Evolutionary conservation across 306 rosid genomes (phyloP).

Genomic region (Inga oerstediana): DNA sequence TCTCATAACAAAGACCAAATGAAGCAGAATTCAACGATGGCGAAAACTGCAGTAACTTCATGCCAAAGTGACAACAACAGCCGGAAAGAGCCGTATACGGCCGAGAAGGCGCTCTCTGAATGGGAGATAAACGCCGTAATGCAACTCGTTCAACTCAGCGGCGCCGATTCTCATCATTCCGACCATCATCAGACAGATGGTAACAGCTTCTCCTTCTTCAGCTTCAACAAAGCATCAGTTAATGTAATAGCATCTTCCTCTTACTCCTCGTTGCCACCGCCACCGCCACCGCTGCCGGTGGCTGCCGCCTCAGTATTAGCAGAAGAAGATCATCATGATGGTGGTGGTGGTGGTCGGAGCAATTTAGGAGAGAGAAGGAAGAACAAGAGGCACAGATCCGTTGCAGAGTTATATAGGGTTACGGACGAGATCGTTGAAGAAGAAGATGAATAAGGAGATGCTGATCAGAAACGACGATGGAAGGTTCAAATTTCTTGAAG

Average conservation of each 20-base stretch:
- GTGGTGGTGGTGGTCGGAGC: background rate
- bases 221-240: background rate
- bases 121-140: constrained; percentile 47
- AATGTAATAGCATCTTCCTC: background rate
- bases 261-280: background rate
- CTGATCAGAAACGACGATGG: no score
- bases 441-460: background rate
- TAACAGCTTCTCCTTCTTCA: background rate
- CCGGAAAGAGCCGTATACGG: background rate
- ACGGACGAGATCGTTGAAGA: constrained; percentile 7
- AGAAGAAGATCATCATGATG: constrained; percentile 32
- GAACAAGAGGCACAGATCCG: constrained; percentile 29
- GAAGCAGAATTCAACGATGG: background rate
- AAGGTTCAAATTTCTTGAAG: background rate
- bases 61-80: background rate
- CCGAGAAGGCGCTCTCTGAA: constrained; percentile 5
- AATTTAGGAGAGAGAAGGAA: background rate
- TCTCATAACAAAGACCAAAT: background rate
- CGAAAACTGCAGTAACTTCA: background rate
- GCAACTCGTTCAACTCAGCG: constrained; percentile 50
- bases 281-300: background rate
- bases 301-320: background rate
- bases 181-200: background rate
- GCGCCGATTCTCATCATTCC: background rate
- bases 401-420: constrained; percentile 20